phyloP scores from a whole-genome alignment of 2,329 filamentous ascomycete species.

The Xylariaceae sp. region DNA sequence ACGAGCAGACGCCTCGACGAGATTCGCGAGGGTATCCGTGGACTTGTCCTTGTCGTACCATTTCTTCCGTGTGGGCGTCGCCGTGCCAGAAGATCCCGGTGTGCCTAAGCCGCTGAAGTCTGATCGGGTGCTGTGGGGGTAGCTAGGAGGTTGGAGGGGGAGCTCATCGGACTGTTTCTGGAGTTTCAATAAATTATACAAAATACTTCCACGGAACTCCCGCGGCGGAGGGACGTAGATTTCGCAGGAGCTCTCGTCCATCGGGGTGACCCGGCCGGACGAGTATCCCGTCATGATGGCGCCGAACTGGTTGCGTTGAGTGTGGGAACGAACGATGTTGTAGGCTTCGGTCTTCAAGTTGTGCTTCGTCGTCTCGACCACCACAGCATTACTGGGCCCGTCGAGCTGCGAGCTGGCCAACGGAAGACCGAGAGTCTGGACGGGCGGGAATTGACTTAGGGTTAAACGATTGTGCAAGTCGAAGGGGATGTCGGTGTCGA shows the following conservation, averaged over 20 bases:
- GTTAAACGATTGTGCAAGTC: conserved; percentile 27
- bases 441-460: conserved; percentile 28
- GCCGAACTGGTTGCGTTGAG: conserved; percentile 24
- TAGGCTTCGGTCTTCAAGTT: conserved; percentile 36
- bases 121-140: conserved; percentile 28
- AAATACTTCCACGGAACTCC: conserved; percentile 41
- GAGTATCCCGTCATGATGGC: conserved; percentile 12
- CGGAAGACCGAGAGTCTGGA: conserved; percentile 29
- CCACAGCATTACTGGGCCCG: conserved; percentile 10
- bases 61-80: conserved; percentile 41
- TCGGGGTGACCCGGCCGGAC: conserved; percentile 28
- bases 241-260: conserved; percentile 37
- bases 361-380: conserved; percentile 17
- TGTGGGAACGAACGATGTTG: conserved; percentile 41
- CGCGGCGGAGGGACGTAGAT: conserved; percentile 38
- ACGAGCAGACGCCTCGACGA: conserved; percentile 42
- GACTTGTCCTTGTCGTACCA: conserved; percentile 47
- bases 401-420: conserved; percentile 8
- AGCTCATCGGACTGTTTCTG: conserved; percentile 37
- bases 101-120: conserved; percentile 30
- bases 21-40: conserved; percentile 42
- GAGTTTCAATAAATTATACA: conserved; percentile 43
- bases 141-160: conserved; percentile 17
- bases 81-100: conserved; percentile 37
- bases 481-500: conserved; percentile 30